phyloP scores from a whole-genome alignment of 192 early-diverging fungal genomes.

The Phycomyces nitens region DNA sequence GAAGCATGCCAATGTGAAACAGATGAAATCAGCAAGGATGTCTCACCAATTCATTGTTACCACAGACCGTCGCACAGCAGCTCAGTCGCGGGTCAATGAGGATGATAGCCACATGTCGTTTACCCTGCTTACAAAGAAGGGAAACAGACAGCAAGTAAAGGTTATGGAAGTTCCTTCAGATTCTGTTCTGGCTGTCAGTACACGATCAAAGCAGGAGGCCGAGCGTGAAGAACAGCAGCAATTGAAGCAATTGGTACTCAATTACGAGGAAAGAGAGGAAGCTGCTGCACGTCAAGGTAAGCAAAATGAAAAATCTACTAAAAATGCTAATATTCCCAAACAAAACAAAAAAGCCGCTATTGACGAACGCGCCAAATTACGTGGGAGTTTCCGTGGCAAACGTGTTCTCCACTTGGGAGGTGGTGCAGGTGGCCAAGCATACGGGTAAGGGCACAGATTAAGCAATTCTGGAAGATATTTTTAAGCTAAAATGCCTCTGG shows the following conservation, averaged over 20 bases:
- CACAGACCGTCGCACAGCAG: constrained; percentile 27
- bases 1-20: neutral
- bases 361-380: constrained; percentile 27
- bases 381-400: constrained; percentile 9
- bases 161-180: constrained; percentile 75
- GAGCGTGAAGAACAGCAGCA: constrained; percentile 85
- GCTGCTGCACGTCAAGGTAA: constrained; percentile 33
- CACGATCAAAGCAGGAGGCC: constrained; percentile 81
- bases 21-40: no score
- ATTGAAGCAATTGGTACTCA: constrained; percentile 89
- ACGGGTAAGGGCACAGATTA: neutral
- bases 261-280: constrained; percentile 81
- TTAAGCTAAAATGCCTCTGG: no score
- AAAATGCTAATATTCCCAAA: no score
- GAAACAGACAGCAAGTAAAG: constrained; percentile 80
- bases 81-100: constrained; percentile 5
- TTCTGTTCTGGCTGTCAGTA: constrained; percentile 78
- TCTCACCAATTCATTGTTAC: neutral
- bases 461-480: no score
- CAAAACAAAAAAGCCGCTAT: constrained; percentile 26
- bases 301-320: neutral
- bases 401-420: constrained; percentile 34
- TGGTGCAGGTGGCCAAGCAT: constrained; percentile 22
- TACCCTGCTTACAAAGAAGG: constrained; percentile 78
- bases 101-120: constrained; percentile 66